A percentile compares a stretch with the other conserved stretches of the same genome.
Evolutionary conservation across 1,139 yeast genomes (phyloP).

Genomic region (Yarrowia galli): DNA sequence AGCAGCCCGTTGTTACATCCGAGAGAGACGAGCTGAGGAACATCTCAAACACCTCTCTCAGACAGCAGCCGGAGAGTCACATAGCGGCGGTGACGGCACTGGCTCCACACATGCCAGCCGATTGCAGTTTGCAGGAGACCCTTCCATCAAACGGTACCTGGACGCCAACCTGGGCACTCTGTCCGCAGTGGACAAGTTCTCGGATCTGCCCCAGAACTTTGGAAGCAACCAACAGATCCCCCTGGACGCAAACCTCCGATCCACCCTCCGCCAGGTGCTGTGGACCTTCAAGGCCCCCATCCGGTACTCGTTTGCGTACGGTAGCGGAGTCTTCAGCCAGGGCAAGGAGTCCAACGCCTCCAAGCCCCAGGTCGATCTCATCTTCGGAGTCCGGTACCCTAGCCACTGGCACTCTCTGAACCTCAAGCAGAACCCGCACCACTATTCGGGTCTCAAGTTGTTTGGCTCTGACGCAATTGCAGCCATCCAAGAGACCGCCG

Average conservation of each 20-base stretch:
- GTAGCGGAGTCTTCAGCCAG: slow-evolving; percentile 92
- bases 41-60: neutral
- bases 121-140: slow-evolving; percentile 15
- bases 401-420: slow-evolving; percentile 78
- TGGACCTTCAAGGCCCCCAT: slow-evolving; percentile 72
- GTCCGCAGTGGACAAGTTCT: slow-evolving; percentile 51
- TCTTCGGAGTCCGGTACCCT: slow-evolving; percentile 81
- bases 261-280: slow-evolving; percentile 60
- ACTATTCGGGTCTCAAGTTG: slow-evolving; percentile 72
- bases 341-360: slow-evolving; percentile 54
- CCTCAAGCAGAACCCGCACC: slow-evolving; percentile 67
- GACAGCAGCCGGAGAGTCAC: too few species aligned
- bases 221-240: slow-evolving; percentile 66
- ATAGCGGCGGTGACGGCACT: too few species aligned
- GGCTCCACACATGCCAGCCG: slow-evolving; percentile 3
- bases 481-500: slow-evolving; percentile 64
- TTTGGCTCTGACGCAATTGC: slow-evolving; percentile 69
- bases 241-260: slow-evolving; percentile 56
- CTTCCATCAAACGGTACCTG: slow-evolving; percentile 42
- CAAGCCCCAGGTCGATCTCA: slow-evolving; percentile 81
- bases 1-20: slow-evolving; percentile 16
- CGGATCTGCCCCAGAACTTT: slow-evolving; percentile 60
- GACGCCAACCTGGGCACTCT: slow-evolving; percentile 45
- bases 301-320: slow-evolving; percentile 86
- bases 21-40: slow-evolving; percentile 23